Evolutionary conservation across 257 asterid genomes (phyloP).

Genomic region (Forsythia suspensa): DNA sequence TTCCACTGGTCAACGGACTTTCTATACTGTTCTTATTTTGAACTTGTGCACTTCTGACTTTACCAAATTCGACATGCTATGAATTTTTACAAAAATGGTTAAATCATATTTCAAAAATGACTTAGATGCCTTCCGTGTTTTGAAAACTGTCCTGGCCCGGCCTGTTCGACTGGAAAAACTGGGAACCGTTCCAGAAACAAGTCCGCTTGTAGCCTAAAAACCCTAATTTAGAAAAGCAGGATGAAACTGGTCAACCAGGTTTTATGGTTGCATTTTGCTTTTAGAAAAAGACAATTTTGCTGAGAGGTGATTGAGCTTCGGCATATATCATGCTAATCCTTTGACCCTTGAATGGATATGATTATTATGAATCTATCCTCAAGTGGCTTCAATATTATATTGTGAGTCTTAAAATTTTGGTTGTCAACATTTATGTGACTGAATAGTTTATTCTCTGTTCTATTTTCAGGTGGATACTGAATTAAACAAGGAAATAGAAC

Average conservation of each 20-base stretch:
- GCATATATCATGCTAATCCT: not conserved
- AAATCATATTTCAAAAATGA: not conserved
- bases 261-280: not conserved
- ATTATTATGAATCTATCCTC: not conserved
- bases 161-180: not conserved
- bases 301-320: not conserved
- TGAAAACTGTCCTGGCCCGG: not conserved
- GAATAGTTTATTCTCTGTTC: slow-evolving; percentile 18
- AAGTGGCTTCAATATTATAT: not conserved
- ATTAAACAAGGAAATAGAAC: slow-evolving; percentile 82
- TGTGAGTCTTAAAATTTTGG: slow-evolving; percentile 11
- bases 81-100: not conserved
- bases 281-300: not conserved
- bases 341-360: not conserved
- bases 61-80: not conserved
- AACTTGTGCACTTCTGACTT: not conserved
- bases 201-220: not conserved
- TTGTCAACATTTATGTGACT: not conserved
- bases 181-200: not conserved
- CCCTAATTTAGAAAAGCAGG: not conserved
- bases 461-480: slow-evolving; percentile 82
- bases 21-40: not conserved
- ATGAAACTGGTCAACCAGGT: not conserved
- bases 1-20: not conserved
- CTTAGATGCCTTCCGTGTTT: not conserved